phyloP scores from a whole-genome alignment of 768 basidiomycete genomes.

The Tulasnella sp. region DNA sequence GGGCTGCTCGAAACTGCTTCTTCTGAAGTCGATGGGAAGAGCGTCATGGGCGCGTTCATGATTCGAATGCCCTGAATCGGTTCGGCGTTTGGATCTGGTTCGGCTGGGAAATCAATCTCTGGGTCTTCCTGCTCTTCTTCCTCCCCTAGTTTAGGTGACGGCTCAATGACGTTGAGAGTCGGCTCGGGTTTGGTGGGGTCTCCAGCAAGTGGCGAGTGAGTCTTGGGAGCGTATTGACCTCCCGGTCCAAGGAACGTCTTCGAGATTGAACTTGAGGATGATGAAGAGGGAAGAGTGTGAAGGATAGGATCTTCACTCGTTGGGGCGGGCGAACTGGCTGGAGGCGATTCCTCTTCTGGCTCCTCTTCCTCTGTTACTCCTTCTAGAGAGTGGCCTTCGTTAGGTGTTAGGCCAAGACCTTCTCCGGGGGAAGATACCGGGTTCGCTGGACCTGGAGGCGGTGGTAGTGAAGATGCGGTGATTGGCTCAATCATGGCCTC shows the following conservation, averaged over 20 bases:
- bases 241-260: not conserved
- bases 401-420: not conserved
- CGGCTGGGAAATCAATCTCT: conserved; percentile 22
- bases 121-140: not conserved
- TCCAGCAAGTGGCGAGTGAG: not conserved
- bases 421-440: not conserved
- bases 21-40: not conserved
- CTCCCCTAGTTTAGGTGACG: not conserved
- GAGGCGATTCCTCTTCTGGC: conserved; percentile 12
- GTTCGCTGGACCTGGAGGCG: conserved; percentile 7
- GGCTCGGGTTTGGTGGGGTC: not conserved
- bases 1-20: too few species aligned
- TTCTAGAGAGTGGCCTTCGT: conserved; percentile 20
- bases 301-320: not conserved
- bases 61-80: conserved; percentile 41
- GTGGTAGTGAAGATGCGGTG: conserved; percentile 23
- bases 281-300: not conserved
- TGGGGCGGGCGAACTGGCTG: not conserved
- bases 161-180: not conserved
- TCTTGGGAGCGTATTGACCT: not conserved
- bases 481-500: conserved; percentile 17
- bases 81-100: conserved; percentile 28
- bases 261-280: not conserved
- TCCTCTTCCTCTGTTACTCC: conserved; percentile 29
- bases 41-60: conserved; percentile 29